Base-by-base conservation (phyloP, 1,284 basidiomycete genomes). In the Melampsora occidentalis region DNA sequence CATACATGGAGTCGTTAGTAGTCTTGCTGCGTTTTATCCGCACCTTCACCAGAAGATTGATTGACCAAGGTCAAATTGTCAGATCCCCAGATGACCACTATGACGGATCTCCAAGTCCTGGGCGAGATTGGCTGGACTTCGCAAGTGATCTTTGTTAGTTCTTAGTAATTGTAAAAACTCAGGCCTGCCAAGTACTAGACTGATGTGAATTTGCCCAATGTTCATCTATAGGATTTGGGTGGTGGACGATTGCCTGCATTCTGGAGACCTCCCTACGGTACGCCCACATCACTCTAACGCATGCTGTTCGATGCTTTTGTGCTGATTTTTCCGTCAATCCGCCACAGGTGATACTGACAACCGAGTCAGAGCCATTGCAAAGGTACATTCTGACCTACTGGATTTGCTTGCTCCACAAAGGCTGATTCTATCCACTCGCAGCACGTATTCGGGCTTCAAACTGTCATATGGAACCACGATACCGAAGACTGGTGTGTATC, bases 71-170 rank as follows among this genome's bases (percentile, higher is more conserved):
- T 10, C 33, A 22, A 35, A 9, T 42, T 89, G 91, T 48, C n/a
- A 62, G 57, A 71, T 67, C 69, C 77, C 20, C 16, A 78, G 46
- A 71, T 76, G 67, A 12, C 92, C 6, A 89, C 90, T 1, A 85
- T 90, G 77, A 86, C 85, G 69, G 91, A 93, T 82, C 81, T 86
- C 71, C 85, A 89, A 77, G 83, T 94, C 67, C 79, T 94, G 59
- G 92, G 87, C 28, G 89, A 93, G 86, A 85, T 94, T 78, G 93
- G 90, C 6, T 94, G 90, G 89, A 90, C 91, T 0, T 88, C 91
- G 85, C 86, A 90, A 83, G 85, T 94, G 79, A 91, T 95, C 79
- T 88, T 90, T 81, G 89, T 75, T 18, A 68, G 72, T 68, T 33
- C 59, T 71, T 20, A 48, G 48, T 51, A 20, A 35, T 9, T 33